A percentile compares a stretch with the other conserved stretches of the same genome.
Evolutionary conservation across 2,329 filamentous ascomycete genomes (phyloP).

Genomic region (Venturia effusa): DNA sequence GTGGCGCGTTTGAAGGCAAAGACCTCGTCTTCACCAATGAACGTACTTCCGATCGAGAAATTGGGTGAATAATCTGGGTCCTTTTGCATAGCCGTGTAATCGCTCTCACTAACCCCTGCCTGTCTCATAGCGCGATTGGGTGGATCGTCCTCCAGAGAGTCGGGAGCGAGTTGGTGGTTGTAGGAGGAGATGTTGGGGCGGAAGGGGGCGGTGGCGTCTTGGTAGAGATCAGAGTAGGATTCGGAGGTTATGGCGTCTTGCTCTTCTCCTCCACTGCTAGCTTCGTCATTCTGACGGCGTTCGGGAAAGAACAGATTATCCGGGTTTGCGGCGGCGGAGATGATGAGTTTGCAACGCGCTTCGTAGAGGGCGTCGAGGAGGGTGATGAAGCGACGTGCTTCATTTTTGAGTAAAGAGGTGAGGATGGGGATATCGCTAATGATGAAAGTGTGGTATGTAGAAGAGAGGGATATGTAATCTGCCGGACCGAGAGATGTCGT

Average conservation of each 20-base stretch:
- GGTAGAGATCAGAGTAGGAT: conserved; percentile 63
- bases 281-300: background rate
- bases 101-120: conserved; percentile 6
- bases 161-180: conserved; percentile 26
- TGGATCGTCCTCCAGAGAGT: conserved; percentile 40
- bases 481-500: conserved; percentile 58
- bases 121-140: conserved; percentile 29
- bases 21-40: conserved; percentile 71
- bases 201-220: conserved; percentile 67
- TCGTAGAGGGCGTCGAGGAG: conserved; percentile 73
- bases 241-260: conserved; percentile 51
- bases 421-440: conserved; percentile 60
- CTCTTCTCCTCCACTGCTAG: conserved; percentile 16
- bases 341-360: conserved; percentile 63
- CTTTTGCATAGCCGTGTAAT: conserved; percentile 9
- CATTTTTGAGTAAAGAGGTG: conserved; percentile 61
- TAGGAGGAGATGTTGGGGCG: conserved; percentile 67
- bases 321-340: conserved; percentile 56
- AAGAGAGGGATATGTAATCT: conserved; percentile 74
- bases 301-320: conserved; percentile 73
- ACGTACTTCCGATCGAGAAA: conserved; percentile 55
- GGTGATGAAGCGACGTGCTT: conserved; percentile 70
- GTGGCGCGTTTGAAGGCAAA: conserved; percentile 72
- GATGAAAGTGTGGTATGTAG: conserved; percentile 68
- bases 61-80: conserved; percentile 14